Evolutionary conservation across 768 basidiomycete species (phyloP), one percentile per base, ranked within the genome.

Genomic region (Leccinum disarticulatum): DNA sequence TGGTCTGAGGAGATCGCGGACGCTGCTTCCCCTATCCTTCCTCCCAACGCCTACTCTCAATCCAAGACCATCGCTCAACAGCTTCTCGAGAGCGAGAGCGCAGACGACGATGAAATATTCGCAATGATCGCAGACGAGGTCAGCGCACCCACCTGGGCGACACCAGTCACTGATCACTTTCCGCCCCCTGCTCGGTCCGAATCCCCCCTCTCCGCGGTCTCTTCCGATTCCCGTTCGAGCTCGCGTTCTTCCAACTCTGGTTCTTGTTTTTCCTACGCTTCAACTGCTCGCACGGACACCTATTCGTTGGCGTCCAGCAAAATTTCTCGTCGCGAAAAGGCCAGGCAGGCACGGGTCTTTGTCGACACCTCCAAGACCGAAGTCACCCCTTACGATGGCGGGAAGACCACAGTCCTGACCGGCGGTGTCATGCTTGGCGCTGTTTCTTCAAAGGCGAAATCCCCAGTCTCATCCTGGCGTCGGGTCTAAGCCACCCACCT

Each of bases 341-440:
- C 83, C 9, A 81, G 86, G 62, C 86, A 87, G 70, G 82, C 82
- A 25, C 85, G 84, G 62, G 87, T 92, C 65, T 91, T 81, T 69
- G 73, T 93, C 56, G 91, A 93, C 73, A 83, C 79, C 22, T 75
- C 86, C 68, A 92, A 87, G 79, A 91, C 75, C 56, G 88, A 88
- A 49, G 88, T 92, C 62, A 92, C 90, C 51, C 88, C 88, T 67
- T 93, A 93, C 66, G 90, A 93, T 65, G 90, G 90, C 57, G 91
- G 91, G 63, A 91, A 91, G 81, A 93, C 91, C 55, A 91, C 90
- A 30, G 90, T 92, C 53, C 83, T 93, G 66, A 91, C 90, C 3
- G 91, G 91, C 58, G 91, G 90, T 63, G 90, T 92, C 64, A 93
- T 93, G 91, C 87, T 93, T 61, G 90, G 90, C 53, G 76, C 80